Evolutionary conservation across 768 basidiomycete species (phyloP).

Genomic region (Xerocomellus intermedius): DNA sequence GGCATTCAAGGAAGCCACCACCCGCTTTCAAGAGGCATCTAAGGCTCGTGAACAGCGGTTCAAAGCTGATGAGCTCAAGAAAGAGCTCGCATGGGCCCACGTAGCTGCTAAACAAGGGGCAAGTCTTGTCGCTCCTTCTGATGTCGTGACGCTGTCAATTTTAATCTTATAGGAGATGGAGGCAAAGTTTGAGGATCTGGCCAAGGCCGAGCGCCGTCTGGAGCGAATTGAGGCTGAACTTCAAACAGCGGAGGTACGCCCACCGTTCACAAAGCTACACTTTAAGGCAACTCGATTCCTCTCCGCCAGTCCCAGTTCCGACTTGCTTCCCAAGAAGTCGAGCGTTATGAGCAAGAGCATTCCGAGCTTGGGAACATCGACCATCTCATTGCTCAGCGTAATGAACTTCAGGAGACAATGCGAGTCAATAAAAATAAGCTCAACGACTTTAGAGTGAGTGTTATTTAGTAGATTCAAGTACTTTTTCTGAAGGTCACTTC

Average conservation of each 20-base stretch:
- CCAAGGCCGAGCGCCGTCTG: constrained; percentile 37
- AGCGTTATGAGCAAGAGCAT: constrained; percentile 39
- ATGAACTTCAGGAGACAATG: constrained; percentile 40
- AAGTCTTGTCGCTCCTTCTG: constrained; percentile 20
- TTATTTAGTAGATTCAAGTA: not conserved
- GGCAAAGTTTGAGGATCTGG: constrained; percentile 41
- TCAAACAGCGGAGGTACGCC: constrained; percentile 37
- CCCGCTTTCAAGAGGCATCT: constrained; percentile 67
- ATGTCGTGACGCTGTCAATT: not conserved
- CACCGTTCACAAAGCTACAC: not conserved
- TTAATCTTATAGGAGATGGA: constrained; percentile 40
- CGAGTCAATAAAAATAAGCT: constrained; percentile 46
- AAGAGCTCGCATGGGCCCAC: constrained; percentile 86
- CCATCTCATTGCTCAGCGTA: constrained; percentile 40
- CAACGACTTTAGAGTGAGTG: constrained; percentile 43
- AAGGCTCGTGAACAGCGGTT: constrained; percentile 70
- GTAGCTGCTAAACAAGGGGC: constrained; percentile 70
- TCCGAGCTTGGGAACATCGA: constrained; percentile 46
- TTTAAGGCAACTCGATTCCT: not conserved
- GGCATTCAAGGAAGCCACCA: constrained; percentile 53
- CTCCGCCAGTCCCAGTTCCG: constrained; percentile 32
- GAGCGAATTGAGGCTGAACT: constrained; percentile 42
- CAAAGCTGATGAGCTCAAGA: constrained; percentile 68
- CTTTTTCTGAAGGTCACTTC: constrained; percentile 2
- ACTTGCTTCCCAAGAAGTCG: constrained; percentile 37